Base-by-base conservation (phyloP, 1,139 yeast species). In the Taiozyma sp. region DNA sequence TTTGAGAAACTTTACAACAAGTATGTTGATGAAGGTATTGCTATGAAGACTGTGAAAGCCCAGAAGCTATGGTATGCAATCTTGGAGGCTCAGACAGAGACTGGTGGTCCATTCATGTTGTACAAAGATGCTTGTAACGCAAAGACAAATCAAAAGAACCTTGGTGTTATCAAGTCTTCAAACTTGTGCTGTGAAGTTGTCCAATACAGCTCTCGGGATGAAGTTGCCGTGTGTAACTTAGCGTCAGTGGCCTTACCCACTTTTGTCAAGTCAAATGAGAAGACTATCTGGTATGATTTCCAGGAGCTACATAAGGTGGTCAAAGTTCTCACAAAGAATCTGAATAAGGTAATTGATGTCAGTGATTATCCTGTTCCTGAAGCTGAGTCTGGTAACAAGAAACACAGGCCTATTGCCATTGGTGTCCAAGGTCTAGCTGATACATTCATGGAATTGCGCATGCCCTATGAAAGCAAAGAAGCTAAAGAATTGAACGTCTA, bases 341-440 rank as follows among this genome's bases (percentile, higher is more conserved):
- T 90, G 70, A 86, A 90, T 72, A 76, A 74, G 64, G 79, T 90
- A 55, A 89, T 90, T 55, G 96, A 90, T 70, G 76, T 82, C 51
- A 86, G 89, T 63, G 78, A 70, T 65, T 90, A 90, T 68, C 96
- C 97, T 2, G 83, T 88, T 24, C 79, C 78, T 48, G 84, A 83
- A 59, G 89, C 96, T 4, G 72, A 75, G 60, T 62, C 62, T 38
- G 84, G 95, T 51, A 90, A 90, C 70, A 72, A 80, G 72, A 80
- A 79, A 59, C 85, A 90, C 68, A 75, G 97, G 59, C 96, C 97
- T 29, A 82, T 90, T 60, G 96, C 96, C 5, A 72, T 90, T 47
- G 97, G 97, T 56, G 96, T 90, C 6, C 96, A 90, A 68, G 97
- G 97, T 45, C 74, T 90, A 47, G 96, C 97, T 27, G 97, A 90